These are phyloP conservation scores for Acaromyces ingoldii DNA, from an alignment of 1,284 basidiomycete genomes.

Conservation along the genomic window DNA sequence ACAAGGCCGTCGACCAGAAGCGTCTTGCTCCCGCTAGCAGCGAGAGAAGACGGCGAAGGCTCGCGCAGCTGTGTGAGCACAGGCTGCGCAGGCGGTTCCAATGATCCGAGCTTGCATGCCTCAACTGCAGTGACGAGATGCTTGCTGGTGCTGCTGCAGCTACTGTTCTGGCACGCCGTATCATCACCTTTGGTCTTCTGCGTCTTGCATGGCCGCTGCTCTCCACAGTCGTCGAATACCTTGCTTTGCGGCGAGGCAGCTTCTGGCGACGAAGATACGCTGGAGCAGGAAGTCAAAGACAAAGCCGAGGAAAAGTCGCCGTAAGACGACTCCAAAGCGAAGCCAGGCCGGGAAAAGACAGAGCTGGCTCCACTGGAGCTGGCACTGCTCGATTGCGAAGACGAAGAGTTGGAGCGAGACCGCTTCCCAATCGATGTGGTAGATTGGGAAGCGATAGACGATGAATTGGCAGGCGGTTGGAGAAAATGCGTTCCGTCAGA, in stretches of 20 bases:
- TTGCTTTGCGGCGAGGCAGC: no score
- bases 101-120: conserved; percentile 33
- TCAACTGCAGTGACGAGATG: conserved; percentile 13
- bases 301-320: not conserved
- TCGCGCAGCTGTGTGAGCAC: conserved; percentile 11
- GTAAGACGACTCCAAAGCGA: not conserved
- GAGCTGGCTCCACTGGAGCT: not conserved
- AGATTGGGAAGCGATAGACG: not conserved
- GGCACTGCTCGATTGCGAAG: conserved; percentile 1
- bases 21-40: conserved; percentile 56
- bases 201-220: no score
- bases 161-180: not conserved
- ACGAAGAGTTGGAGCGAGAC: conserved; percentile 10
- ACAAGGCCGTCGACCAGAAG: conserved; percentile 35
- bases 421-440: conserved; percentile 7
- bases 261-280: no score
- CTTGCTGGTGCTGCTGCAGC: conserved; percentile 1
- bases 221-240: no score
- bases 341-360: not conserved
- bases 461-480: not conserved
- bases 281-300: no score
- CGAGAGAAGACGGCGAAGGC: conserved; percentile 1
- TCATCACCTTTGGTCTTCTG: not conserved
- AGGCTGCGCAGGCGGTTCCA: conserved; percentile 18
- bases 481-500: not conserved